Percentiles rank a stretch among this genome's conserved stretches.
phyloP scores from a whole-genome alignment of 805 yeast genomes.

The Metschnikowia hibisci region DNA sequence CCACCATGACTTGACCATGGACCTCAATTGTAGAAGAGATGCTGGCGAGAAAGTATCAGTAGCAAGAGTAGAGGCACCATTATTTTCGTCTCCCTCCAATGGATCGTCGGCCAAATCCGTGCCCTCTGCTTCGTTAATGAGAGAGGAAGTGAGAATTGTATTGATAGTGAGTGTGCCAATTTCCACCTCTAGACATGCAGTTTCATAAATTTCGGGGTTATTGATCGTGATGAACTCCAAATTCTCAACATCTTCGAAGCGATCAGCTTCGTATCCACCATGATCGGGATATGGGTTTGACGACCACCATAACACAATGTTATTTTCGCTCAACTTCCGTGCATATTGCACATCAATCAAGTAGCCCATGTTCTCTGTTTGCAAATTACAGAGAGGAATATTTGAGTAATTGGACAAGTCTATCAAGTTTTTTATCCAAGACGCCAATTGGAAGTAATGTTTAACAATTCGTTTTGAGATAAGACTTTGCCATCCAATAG shows the following conservation, averaged over 20 bases:
- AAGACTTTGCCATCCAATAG: constrained; percentile 76
- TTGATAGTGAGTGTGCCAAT: constrained; percentile 79
- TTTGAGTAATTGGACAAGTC: constrained; percentile 67
- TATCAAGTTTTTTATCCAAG: constrained; percentile 66
- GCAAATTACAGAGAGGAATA: constrained; percentile 83
- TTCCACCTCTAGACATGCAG: constrained; percentile 73
- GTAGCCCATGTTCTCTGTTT: constrained; percentile 70
- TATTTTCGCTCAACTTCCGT: constrained; percentile 58
- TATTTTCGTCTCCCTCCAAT: constrained; percentile 30
- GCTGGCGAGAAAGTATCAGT: constrained; percentile 80
- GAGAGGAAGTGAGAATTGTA: constrained; percentile 78
- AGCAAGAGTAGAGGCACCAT: constrained; percentile 53
- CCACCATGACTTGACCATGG: constrained; percentile 89
- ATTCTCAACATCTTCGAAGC: constrained; percentile 49
- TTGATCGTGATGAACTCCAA: constrained; percentile 69
- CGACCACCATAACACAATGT: constrained; percentile 93
- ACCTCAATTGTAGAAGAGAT: constrained; percentile 65
- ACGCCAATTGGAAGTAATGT: constrained; percentile 68
- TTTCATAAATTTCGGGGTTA: constrained; percentile 72
- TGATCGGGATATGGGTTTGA: constrained; percentile 72
- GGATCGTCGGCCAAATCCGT: constrained; percentile 60
- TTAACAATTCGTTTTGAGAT: constrained; percentile 62
- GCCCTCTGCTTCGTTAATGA: constrained; percentile 86
- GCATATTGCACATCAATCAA: constrained; percentile 87
- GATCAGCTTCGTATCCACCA: constrained; percentile 76